Evolutionary conservation across 257 asterid genomes (phyloP), one percentile per base, ranked within the genome.

Genomic region (Fraxinus pennsylvanica): DNA sequence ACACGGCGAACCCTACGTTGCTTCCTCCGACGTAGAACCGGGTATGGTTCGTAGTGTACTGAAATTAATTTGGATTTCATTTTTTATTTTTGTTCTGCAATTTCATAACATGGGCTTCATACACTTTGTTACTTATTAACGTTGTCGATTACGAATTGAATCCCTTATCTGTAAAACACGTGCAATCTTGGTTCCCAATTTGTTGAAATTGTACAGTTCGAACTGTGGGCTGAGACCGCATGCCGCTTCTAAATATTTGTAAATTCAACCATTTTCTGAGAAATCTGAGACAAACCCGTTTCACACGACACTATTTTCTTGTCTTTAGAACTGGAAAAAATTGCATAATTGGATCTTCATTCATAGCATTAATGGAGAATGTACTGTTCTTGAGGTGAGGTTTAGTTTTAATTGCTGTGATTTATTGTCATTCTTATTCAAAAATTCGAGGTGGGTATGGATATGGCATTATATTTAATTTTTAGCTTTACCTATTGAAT

Each of bases 321-420:
- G 75, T 67, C 71, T 32, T 76, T 78, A 17, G 66, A 69, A 25
- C 67, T 1, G 38, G 50, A 43, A 59, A 33, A 76, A 71, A 72
- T 38, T 73, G 72, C 81, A 29, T 50, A 38, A 68, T 57, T 78
- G 68, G 50, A 19, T 77, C 74, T 74, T 69, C 81, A 52, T 47
- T 52, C 41, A 27, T 81, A 75, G 59, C 69, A 25, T 57, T 47
- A 52, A 43, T 59, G 85, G 79, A 74, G 77, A 72, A 61, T 75
- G 80, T 30, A 5, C 66, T 71, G 75, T 83, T 75, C 73, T 50
- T 89, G 77, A 87, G 88, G 90, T 83, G 65, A 39, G 80, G 74
- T 81, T 39, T 82, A 70, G 63, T 10, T 74, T 63, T 22, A 45
- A 66, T 68, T 63, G 74, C 59, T 45, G 14, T 33, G 22, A 50